phyloP scores from a whole-genome alignment of 2,329 filamentous ascomycete genomes.

The Scedosporium minutisporum region DNA sequence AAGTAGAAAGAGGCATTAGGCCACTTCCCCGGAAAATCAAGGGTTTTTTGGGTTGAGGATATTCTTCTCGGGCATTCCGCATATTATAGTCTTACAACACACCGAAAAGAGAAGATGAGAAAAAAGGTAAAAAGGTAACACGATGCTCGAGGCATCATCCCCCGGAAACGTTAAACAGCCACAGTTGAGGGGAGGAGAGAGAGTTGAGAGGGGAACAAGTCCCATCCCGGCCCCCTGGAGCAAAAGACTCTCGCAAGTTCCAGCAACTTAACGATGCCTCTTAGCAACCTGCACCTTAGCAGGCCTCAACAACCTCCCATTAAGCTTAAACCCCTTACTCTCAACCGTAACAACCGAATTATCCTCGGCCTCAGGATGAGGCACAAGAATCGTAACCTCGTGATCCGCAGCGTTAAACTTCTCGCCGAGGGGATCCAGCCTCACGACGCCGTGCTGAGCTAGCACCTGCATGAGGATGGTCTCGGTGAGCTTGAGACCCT shows the following conservation, averaged over 20 bases:
- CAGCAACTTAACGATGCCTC: slow-evolving; percentile 26
- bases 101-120: not conserved
- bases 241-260: too few relatives aligned
- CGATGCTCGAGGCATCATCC: not conserved
- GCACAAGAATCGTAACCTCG: slow-evolving; percentile 92
- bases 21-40: not conserved
- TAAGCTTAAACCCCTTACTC: slow-evolving; percentile 91
- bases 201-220: not conserved
- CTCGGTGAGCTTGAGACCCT: slow-evolving; percentile 94
- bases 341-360: slow-evolving; percentile 86
- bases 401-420: slow-evolving; percentile 96
- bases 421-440: slow-evolving; percentile 72
- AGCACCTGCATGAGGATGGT: slow-evolving; percentile 76
- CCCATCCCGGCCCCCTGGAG: too few relatives aligned
- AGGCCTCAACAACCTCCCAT: slow-evolving; percentile 79
- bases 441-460: slow-evolving; percentile 87
- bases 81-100: slow-evolving; percentile 7
- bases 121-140: not conserved
- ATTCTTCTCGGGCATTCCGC: not conserved
- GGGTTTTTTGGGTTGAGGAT: not conserved
- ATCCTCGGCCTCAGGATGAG: slow-evolving; percentile 78
- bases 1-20: not conserved
- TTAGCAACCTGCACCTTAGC: slow-evolving; percentile 96
- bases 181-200: not conserved
- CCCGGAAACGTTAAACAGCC: not conserved